These are phyloP conservation scores for Botrytis cinerea DNA, from an alignment of 2,329 filamentous ascomycete genomes.

Conservation along the genomic window DNA sequence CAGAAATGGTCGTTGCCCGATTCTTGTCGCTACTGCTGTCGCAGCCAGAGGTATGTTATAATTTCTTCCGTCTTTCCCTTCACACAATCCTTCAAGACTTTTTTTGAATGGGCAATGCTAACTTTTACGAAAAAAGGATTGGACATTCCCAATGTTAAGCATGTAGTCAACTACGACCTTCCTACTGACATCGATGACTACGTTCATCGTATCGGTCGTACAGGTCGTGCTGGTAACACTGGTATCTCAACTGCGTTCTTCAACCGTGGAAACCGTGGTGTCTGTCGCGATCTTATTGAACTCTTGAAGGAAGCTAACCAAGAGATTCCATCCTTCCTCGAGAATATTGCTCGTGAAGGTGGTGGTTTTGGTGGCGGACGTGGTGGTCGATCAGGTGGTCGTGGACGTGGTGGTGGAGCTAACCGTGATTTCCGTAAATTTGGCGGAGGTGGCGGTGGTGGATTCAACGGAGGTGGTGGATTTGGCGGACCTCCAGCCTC, in stretches of 20 bases:
- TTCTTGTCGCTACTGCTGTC: constrained; percentile 94
- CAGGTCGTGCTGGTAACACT: constrained; percentile 98
- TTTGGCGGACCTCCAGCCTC: constrained; percentile 45
- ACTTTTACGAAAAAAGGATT: constrained; percentile 27
- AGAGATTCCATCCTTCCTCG: constrained; percentile 89
- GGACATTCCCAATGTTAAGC: constrained; percentile 94
- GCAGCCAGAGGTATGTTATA: constrained; percentile 56
- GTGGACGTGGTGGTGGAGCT: constrained; percentile 67
- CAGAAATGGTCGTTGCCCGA: constrained; percentile 92
- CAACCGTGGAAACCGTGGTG: constrained; percentile 98
- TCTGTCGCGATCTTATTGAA: constrained; percentile 95
- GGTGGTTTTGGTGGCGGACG: constrained; percentile 75
- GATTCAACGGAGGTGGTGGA: constrained; percentile 56
- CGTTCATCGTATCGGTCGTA: constrained; percentile 99
- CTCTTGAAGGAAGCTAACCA: constrained; percentile 98
- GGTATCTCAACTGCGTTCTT: constrained; percentile 99
- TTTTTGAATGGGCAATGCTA: too few species aligned
- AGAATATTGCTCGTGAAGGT: constrained; percentile 95
- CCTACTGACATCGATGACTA: constrained; percentile 99
- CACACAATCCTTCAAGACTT: too few species aligned
- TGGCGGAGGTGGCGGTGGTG: constrained; percentile 53
- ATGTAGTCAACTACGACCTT: constrained; percentile 99
- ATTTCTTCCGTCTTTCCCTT: too few species aligned
- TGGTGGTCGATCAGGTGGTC: constrained; percentile 65
- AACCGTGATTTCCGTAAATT: constrained; percentile 91